These are phyloP conservation scores for Geotrichum restrictum DNA, from an alignment of 1,139 yeast species.

Conservation along the genomic window DNA sequence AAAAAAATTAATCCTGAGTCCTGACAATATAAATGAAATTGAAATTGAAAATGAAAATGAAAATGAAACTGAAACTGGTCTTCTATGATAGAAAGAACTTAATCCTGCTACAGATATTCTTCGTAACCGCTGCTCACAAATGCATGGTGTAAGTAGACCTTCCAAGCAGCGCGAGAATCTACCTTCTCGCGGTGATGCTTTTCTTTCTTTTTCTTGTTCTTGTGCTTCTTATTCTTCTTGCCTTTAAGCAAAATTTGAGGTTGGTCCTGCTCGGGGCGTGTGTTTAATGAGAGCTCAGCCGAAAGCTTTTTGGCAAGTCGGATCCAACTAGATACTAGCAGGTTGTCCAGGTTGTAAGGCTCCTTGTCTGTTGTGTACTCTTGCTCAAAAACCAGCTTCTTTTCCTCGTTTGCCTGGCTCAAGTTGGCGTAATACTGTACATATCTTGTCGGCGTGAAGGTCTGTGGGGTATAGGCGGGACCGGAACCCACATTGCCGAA, in stretches of 20 bases:
- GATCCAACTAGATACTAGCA: conserved; percentile 46
- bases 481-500: conserved; percentile 55
- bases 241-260: neutral
- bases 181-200: neutral
- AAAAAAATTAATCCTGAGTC: too few species aligned
- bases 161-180: conserved; percentile 34
- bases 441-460: conserved; percentile 67
- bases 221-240: neutral
- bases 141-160: conserved; percentile 46
- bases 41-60: too few species aligned
- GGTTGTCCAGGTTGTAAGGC: conserved; percentile 37
- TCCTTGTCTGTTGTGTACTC: conserved; percentile 68
- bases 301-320: conserved; percentile 54
- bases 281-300: conserved; percentile 26
- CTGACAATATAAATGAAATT: neutral
- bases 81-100: neutral
- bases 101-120: conserved; percentile 10
- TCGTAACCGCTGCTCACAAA: conserved; percentile 57
- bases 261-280: neutral
- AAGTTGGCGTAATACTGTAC: conserved; percentile 70
- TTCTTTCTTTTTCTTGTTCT: neutral
- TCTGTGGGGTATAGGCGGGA: conserved; percentile 69
- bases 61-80: neutral
- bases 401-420: conserved; percentile 46
- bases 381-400: conserved; percentile 55